phyloP scores from a whole-genome alignment of 345 rosid genomes.

The Erysimum cheiranthoides region DNA sequence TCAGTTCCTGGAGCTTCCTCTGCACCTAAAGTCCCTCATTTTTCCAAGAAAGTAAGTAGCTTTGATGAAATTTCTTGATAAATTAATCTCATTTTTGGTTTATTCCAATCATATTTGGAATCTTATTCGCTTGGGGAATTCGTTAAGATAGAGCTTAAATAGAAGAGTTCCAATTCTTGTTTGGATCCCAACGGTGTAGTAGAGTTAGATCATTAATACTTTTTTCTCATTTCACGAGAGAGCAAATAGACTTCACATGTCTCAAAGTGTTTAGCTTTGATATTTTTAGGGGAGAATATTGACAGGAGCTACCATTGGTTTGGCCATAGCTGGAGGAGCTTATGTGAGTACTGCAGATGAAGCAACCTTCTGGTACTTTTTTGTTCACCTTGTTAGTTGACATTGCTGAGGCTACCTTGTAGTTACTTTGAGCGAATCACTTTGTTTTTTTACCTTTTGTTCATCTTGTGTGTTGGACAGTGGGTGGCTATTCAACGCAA shows the following conservation, averaged over 20 bases:
- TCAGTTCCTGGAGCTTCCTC: conserved; percentile 56
- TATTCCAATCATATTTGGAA: conserved; percentile 7
- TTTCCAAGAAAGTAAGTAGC: conserved; percentile 64
- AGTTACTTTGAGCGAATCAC: conserved; percentile 7
- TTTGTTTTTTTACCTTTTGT: conserved; percentile 9
- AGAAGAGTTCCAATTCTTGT: conserved; percentile 4
- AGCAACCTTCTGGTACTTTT: conserved; percentile 92
- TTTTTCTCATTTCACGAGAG: neutral
- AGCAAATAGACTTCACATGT: neutral
- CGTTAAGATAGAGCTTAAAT: neutral
- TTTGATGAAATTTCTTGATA: conserved; percentile 8
- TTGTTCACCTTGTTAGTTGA: conserved; percentile 19
- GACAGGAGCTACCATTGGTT: conserved; percentile 83
- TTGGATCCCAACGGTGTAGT: conserved; percentile 3
- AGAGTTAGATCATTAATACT: conserved; percentile 14
- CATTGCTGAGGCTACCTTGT: neutral
- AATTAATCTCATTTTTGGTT: conserved; percentile 11
- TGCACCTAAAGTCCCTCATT: conserved; percentile 76
- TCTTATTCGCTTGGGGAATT: conserved; percentile 10
- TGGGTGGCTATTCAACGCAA: conserved; percentile 94
- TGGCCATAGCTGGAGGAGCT: conserved; percentile 74
- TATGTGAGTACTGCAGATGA: conserved; percentile 63
- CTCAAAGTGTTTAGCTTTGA: conserved; percentile 23
- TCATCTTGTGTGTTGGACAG: conserved; percentile 52
- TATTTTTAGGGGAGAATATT: conserved; percentile 71